A percentile compares a stretch with the other conserved stretches of the same genome.
Evolutionary conservation across 768 basidiomycete genomes (phyloP).

Genomic region (Phanerochaete carnosa): DNA sequence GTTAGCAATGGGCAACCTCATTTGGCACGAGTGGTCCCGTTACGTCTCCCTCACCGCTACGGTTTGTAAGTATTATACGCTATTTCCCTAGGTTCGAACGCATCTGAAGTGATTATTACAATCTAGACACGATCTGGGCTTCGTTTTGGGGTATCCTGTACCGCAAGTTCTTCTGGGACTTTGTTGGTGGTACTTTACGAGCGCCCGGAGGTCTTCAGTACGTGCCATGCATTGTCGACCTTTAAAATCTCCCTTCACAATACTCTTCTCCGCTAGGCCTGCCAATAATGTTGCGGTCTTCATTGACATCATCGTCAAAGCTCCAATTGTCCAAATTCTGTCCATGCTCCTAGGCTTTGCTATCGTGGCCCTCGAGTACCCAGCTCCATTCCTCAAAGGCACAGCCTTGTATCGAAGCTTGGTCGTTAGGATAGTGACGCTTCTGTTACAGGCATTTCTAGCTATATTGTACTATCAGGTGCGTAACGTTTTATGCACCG

Average conservation of each 20-base stretch:
- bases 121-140: conserved; percentile 74
- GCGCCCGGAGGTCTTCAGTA: conserved; percentile 79
- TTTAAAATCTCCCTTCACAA: not conserved
- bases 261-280: conserved; percentile 40
- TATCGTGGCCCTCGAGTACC: conserved; percentile 69
- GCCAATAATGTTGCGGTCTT: conserved; percentile 59
- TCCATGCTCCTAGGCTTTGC: conserved; percentile 57
- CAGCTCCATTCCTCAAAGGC: conserved; percentile 54
- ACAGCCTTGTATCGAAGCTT: conserved; percentile 65
- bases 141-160: conserved; percentile 77
- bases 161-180: conserved; percentile 98
- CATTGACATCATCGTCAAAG: conserved; percentile 70
- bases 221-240: conserved; percentile 26
- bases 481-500: conserved; percentile 14
- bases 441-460: conserved; percentile 61
- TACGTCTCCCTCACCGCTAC: conserved; percentile 65
- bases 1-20: conserved; percentile 65
- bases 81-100: conserved; percentile 9
- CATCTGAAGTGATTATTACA: not conserved
- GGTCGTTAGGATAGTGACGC: conserved; percentile 54
- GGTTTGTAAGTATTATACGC: conserved; percentile 53
- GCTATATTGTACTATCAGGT: conserved; percentile 78
- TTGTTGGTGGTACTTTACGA: conserved; percentile 76
- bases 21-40: conserved; percentile 80
- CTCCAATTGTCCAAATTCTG: conserved; percentile 70